Conservation (phyloP, 1,284 basidiomycete species). For the Trichosporon faecale region DNA sequence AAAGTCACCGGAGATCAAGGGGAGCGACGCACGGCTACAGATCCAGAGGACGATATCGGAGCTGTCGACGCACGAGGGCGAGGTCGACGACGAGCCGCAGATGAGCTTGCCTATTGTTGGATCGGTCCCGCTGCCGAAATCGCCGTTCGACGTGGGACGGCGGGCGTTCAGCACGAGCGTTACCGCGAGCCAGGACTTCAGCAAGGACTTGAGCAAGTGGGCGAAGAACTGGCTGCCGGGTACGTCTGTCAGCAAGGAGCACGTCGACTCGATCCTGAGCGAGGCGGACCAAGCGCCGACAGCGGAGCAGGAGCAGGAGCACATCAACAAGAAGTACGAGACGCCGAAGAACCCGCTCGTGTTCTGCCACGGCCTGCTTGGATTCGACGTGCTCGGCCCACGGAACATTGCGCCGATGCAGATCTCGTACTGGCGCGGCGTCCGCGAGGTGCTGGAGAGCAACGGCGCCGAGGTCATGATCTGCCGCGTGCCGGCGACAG, state of each 20-base stretch:
- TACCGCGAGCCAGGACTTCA: not conserved
- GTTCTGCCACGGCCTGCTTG: conserved; percentile 89
- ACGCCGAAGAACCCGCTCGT: conserved; percentile 78
- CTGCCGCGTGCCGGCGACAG: conserved; percentile 86
- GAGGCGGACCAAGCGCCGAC: conserved; percentile 62
- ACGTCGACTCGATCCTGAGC: conserved; percentile 59
- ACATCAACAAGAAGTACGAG: conserved; percentile 68
- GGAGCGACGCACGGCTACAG: not conserved
- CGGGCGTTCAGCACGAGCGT: conserved; percentile 16
- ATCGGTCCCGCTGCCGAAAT: not conserved
- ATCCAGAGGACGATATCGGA: conserved; percentile 47
- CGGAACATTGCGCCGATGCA: conserved; percentile 57
- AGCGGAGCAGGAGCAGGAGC: conserved; percentile 58
- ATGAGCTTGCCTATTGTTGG: conserved; percentile 10
- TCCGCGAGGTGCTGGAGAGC: conserved; percentile 80
- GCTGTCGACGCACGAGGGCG: conserved; percentile 18
- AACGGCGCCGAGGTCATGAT: conserved; percentile 89
- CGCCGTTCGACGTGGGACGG: conserved; percentile 6
- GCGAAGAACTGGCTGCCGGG: conserved; percentile 12
- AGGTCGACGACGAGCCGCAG: conserved; percentile 9
- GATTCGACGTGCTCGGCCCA: conserved; percentile 62
- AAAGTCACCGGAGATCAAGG: not conserved
- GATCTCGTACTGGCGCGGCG: conserved; percentile 91
- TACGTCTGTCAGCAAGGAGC: conserved; percentile 50
- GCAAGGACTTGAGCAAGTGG: conserved; percentile 8